Evolutionary conservation across 106 monocot genomes (phyloP).

Genomic region (Iris macrosiphon): DNA sequence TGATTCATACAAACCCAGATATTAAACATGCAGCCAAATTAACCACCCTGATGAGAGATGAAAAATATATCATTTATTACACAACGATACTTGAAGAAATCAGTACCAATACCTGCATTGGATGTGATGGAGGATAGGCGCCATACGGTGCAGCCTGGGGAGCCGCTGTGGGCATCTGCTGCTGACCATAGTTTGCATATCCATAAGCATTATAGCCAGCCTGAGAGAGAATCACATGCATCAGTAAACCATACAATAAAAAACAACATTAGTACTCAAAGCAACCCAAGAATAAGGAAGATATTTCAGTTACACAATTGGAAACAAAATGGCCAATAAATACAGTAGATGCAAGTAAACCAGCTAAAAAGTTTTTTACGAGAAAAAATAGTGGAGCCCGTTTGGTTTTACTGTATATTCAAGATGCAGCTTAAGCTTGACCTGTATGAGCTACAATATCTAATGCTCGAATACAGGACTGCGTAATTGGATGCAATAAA

Average conservation of each 20-base stretch:
- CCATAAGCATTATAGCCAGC: conserved; percentile 73
- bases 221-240: conserved; percentile 13
- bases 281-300: neutral
- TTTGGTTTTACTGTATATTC: neutral
- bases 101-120: conserved; percentile 56
- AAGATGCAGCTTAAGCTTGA: no score
- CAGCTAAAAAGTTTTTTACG: neutral
- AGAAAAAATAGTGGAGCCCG: neutral
- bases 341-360: neutral
- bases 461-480: no score
- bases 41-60: no score
- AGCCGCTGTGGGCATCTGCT: conserved; percentile 34
- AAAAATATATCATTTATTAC: no score
- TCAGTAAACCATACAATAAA: neutral
- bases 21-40: no score
- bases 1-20: no score
- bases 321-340: neutral
- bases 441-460: no score
- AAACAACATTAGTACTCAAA: neutral
- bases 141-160: conserved; percentile 56
- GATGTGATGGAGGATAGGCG: conserved; percentile 68
- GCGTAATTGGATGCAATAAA: no score
- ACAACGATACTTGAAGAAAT: no score
- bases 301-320: neutral
- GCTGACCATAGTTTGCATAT: conserved; percentile 59